Evolutionary conservation across 257 asterid species (phyloP), one percentile per base, ranked within the genome.

Genomic region (Echites panduratus): DNA sequence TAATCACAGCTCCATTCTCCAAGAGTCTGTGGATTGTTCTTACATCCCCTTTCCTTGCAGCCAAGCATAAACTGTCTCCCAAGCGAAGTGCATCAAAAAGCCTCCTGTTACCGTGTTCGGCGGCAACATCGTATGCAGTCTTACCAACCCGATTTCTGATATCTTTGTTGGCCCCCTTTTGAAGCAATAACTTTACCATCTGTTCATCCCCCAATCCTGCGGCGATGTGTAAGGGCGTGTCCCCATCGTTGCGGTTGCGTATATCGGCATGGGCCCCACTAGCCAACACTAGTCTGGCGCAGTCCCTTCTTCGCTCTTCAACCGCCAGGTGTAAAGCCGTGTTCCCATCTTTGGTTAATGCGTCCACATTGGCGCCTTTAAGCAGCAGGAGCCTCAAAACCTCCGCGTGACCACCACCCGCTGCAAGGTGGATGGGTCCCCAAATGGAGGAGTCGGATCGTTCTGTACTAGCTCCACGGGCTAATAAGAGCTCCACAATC

Each of bases 41-140:
- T 0, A 85, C 78, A 24, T 91, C 93, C 2, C 97, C 96, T 58
- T 88, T 88, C 41, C 96, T 70, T 0, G 93, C 91, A 0, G 93
- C 93, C 0, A 72, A 52, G 52, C 95, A 88, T 12, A 91, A 53
- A 11, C 40, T 81, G 74, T 91, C 96, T 0, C 93, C 95, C 8
- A 91, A 70, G 13, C 85, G 86, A 3, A 91, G 91, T 2, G 82
- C 85, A 12, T 91, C 95, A 64, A 84, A 91, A 24, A 91, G 87
- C 75, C 81, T 80, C 0, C 76, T 40, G 68, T 89, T 86, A n/a
- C 97, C 97, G 47, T 83, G 77, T 72, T 91, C 95, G 1, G 90
- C 96, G 2, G 95, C 97, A 9, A 89, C 84, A 49, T 89, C 97
- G 38, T 88, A 89, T 2, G 93, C 90, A 0, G 93, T 89, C 41